These are phyloP conservation scores for Stentor coeruleus DNA, from an alignment of 73 alveolate genomes.

Conservation along the genomic window DNA sequence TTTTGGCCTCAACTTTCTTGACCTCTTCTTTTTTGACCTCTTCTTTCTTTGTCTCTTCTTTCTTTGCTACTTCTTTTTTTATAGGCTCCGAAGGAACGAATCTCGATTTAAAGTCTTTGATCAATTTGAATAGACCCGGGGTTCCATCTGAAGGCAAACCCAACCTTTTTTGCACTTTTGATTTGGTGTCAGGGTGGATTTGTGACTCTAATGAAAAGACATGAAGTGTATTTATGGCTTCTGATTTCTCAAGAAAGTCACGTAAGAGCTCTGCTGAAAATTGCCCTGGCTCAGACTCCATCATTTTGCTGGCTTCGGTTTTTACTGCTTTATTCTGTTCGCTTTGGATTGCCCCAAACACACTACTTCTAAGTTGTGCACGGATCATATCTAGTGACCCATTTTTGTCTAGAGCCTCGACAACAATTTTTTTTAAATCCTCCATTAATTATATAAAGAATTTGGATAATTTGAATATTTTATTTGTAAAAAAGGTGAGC, in stretches of 20 bases:
- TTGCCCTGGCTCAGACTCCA: constrained; percentile 26
- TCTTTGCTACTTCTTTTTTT: neutral
- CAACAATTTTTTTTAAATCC: constrained; percentile 20
- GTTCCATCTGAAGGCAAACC: neutral
- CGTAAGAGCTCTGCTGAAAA: constrained; percentile 14
- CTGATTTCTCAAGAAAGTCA: neutral
- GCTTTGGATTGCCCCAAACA: neutral
- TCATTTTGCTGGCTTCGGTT: constrained; percentile 10
- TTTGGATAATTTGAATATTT: no score
- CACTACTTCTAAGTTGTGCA: constrained; percentile 22
- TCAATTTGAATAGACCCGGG: neutral
- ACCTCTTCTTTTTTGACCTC: neutral
- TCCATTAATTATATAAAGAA: constrained; percentile 25
- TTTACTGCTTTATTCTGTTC: constrained; percentile 9
- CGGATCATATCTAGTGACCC: constrained; percentile 6
- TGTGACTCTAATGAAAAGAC: constrained; percentile 6
- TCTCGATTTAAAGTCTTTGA: neutral
- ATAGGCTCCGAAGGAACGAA: no score
- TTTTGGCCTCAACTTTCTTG: no score
- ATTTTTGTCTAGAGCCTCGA: neutral
- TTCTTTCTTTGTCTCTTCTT: neutral
- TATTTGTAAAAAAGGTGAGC: no score
- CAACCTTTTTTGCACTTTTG: neutral
- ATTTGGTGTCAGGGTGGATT: neutral
- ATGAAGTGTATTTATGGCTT: neutral